phyloP scores from a whole-genome alignment of 2,329 filamentous ascomycete species.

The Talaromyces sp. region DNA sequence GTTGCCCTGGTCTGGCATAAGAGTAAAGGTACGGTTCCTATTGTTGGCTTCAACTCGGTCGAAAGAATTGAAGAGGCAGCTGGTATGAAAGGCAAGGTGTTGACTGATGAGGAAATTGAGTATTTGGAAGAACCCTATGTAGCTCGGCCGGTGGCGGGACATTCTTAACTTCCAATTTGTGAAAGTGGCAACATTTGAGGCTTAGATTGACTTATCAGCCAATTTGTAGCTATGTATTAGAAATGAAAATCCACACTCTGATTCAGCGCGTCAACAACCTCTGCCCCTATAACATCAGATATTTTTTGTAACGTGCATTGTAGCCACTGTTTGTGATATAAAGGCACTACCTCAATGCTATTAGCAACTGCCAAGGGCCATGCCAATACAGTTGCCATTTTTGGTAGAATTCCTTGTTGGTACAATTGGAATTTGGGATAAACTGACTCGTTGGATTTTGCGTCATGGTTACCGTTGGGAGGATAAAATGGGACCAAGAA shows the following conservation, averaged over 20 bases:
- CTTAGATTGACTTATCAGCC: background rate
- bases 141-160: constrained; percentile 3
- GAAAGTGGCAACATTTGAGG: background rate
- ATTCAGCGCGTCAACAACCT: background rate
- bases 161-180: background rate
- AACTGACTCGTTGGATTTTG: background rate
- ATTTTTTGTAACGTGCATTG: background rate
- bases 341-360: background rate
- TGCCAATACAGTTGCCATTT: constrained; percentile 10
- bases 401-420: background rate
- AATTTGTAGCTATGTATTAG: background rate
- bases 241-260: background rate
- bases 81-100: constrained; percentile 36
- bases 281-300: background rate
- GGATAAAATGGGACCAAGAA: background rate
- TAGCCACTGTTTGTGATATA: constrained; percentile 7
- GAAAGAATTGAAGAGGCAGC: constrained; percentile 47
- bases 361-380: constrained; percentile 12
- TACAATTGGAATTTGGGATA: background rate
- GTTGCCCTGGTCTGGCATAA: constrained; percentile 36
- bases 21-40: constrained; percentile 36
- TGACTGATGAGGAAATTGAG: constrained; percentile 45
- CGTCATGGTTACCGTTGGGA: background rate
- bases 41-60: constrained; percentile 46
- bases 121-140: constrained; percentile 41